These are phyloP conservation scores for Rhizophora apiculata DNA, from an alignment of 345 rosid species.

Conservation along the genomic window DNA sequence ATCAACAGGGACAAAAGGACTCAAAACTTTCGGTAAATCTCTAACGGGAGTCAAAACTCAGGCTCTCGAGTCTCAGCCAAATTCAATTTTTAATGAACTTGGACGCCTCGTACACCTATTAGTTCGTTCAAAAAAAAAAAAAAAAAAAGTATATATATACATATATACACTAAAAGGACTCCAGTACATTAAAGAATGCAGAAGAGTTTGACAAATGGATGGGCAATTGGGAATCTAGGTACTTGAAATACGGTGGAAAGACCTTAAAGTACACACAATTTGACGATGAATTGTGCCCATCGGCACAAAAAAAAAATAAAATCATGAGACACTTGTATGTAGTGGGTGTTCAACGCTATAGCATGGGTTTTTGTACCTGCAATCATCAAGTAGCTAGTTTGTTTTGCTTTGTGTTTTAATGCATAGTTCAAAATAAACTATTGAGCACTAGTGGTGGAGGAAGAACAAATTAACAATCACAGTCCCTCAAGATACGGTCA, in stretches of 20 bases:
- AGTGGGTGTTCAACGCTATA: neutral
- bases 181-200: neutral
- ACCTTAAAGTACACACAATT: neutral
- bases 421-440: neutral
- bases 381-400: neutral
- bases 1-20: too few species aligned
- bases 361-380: neutral
- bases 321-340: neutral
- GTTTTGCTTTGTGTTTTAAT: neutral
- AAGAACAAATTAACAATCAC: conserved; percentile 22
- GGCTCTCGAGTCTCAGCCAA: too few species aligned
- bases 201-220: neutral
- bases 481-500: conserved; percentile 45
- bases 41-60: too few species aligned
- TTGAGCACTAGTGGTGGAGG: conserved; percentile 17
- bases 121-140: neutral
- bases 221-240: conserved; percentile 2
- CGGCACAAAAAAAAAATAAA: neutral
- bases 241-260: neutral
- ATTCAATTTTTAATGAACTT: too few species aligned
- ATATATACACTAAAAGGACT: neutral
- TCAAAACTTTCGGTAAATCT: too few species aligned
- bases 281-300: neutral
- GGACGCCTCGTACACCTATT: too few species aligned
- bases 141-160: neutral